Evolutionary conservation across 495 filamentous ascomycete genomes (phyloP).

Genomic region (Glonium stellatum): DNA sequence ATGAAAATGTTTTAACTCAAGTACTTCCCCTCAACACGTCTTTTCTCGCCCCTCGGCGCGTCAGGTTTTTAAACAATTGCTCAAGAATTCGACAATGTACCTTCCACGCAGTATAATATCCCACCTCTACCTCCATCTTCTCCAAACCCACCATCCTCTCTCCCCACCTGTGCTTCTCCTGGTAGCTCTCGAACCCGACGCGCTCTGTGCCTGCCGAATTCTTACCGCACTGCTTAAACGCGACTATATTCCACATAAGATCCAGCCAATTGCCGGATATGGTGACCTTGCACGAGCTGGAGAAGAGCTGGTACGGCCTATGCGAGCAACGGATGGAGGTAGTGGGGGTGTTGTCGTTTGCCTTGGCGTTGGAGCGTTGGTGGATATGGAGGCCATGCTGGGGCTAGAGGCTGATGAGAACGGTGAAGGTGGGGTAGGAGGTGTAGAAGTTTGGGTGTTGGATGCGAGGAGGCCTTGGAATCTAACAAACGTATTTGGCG

Average conservation of each 20-base stretch:
- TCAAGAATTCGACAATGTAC: constrained; percentile 58
- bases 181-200: constrained; percentile 88
- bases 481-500: constrained; percentile 80
- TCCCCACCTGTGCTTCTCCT: constrained; percentile 89
- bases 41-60: constrained; percentile 1
- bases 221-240: constrained; percentile 83
- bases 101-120: constrained; percentile 83
- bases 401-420: constrained; percentile 52
- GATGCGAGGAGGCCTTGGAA: constrained; percentile 94
- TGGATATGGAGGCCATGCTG: constrained; percentile 71
- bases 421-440: constrained; percentile 52
- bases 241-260: constrained; percentile 98
- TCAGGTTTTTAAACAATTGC: neutral
- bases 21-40: constrained; percentile 13
- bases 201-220: constrained; percentile 91
- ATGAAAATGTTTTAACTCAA: neutral
- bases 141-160: constrained; percentile 69
- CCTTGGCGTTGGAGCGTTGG: constrained; percentile 82
- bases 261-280: constrained; percentile 90
- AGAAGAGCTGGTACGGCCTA: constrained; percentile 66
- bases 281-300: constrained; percentile 75
- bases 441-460: constrained; percentile 87
- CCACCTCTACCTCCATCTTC: constrained; percentile 81
- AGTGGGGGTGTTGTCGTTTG: constrained; percentile 83
- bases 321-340: constrained; percentile 74